Evolutionary conservation across 306 rosid species (phyloP), one percentile per base, ranked within the genome.

Genomic region (Castanea mollissima): DNA sequence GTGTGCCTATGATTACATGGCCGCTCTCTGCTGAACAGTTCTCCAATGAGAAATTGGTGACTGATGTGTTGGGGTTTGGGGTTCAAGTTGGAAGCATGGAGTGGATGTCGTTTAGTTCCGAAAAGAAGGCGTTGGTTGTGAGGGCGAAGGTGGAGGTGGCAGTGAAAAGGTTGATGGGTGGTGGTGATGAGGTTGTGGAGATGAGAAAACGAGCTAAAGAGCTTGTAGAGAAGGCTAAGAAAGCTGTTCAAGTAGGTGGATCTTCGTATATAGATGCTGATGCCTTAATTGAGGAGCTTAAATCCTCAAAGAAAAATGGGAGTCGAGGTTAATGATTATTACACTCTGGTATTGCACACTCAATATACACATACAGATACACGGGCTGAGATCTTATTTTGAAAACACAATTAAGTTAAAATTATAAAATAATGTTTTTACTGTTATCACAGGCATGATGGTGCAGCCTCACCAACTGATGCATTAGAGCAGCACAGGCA

Each of bases 11-110:
- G 97, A 78, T 82, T 5, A 88, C 94, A 5, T 92, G 96, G 96
- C 97, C 97, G 2, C 63, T 92, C 5, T 69, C 87, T 1, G 97
- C 96, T 0, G 97, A 92, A 83, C 93, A 92, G 29, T 92, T 91
- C 55, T 79, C 64, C 71, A 91, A 91, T 8, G 97, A 92, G 91
- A 92, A 89, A 82, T 31, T 92, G 85, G 15, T 92, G 6, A 87
- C 87, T 2, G 72, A 81, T 14, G 85, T 92, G 55, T 78, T 89
- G 86, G 67, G 78, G 74, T 58, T 81, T 58, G 97, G 97, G 25
- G 86, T 88, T 2, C 84, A 79, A 20, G 93, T 88, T 55, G 97
- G 98, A 55, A 90, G 82, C n/a, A 57, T 25, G 20, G 91, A 91
- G 72, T 91, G 98, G 97, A 69, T 35, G 82, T 18, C 31, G 6